These are phyloP conservation scores for Sclerotiophoma versabilis DNA, from an alignment of 2,329 filamentous ascomycete species.

Conservation along the genomic window DNA sequence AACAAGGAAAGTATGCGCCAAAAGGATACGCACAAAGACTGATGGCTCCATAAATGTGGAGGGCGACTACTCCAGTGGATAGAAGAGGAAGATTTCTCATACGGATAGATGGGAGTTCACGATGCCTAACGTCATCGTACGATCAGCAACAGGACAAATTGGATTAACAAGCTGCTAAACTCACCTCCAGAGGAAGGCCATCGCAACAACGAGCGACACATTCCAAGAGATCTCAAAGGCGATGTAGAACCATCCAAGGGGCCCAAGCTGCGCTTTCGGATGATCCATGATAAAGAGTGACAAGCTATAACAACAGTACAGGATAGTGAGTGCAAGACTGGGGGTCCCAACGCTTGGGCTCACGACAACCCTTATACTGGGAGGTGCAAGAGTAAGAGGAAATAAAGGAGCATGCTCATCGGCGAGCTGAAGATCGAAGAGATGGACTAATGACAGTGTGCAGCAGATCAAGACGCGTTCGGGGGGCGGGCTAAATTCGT, in stretches of 20 bases:
- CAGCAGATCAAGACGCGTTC: constrained; percentile 8
- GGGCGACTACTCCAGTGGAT: constrained; percentile 31
- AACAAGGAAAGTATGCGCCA: constrained; percentile 33
- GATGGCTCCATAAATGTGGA: constrained; percentile 39
- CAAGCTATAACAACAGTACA: constrained; percentile 9
- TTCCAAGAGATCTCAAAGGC: constrained; percentile 18
- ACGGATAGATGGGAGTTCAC: constrained; percentile 39
- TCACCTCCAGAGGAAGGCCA: constrained; percentile 30
- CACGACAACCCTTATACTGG: constrained; percentile 16
- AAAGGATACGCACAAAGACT: constrained; percentile 36
- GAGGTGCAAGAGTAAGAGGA: not conserved
- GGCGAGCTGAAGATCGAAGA: constrained; percentile 3
- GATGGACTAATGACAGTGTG: not conserved
- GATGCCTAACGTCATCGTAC: constrained; percentile 16
- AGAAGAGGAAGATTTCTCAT: constrained; percentile 42
- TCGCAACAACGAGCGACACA: constrained; percentile 12
- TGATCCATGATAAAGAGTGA: constrained; percentile 17
- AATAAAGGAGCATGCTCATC: constrained; percentile 13
- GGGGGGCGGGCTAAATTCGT: constrained; percentile 1
- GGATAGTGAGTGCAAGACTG: constrained; percentile 11
- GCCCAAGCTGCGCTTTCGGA: constrained; percentile 17
- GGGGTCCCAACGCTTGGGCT: constrained; percentile 3
- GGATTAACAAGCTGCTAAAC: not conserved
- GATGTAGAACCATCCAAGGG: constrained; percentile 21
- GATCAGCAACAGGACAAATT: constrained; percentile 2